Evolutionary conservation across 2,329 filamentous ascomycete genomes (phyloP), one percentile per base, ranked within the genome.

Genomic region (Pyricularia grisea): DNA sequence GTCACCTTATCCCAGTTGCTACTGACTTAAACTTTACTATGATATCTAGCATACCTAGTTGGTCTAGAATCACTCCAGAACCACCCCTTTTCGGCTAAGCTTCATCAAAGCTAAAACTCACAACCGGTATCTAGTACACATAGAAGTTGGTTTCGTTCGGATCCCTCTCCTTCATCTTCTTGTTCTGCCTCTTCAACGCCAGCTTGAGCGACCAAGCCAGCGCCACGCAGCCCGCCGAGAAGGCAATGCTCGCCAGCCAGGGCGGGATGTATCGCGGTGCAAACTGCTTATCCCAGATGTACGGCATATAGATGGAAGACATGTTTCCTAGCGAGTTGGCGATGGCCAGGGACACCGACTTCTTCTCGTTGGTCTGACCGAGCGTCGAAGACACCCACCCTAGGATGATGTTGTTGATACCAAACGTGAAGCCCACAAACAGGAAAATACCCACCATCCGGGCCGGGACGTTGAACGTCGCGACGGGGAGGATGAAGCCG

Each of bases 361-460:
- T 83, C 74, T 83, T 83, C 73, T 83, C 82, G 4, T 81, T 77
- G 0, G 80, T 82, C 71, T 83, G 81, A 0, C 80, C 81, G 23
- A 81, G 77, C 0, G 78, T 78, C 0, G 74, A 75, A 0, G 77
- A 75, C 0, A 78, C 77, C 82, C 81, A 84, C 5, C 79, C 80
- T 0, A 83, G 74, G 58, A 80, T 80, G n/a, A 84, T 77, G 66
- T 77, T 79, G 72, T 83, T 83, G 27, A 82, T 79, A 1, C 75
- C 77, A 28, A 78, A 80, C 0, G 79, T 76, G 2, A 74, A 77
- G 3, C 76, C 76, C 7, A 79, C 77, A 60, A 81, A 80, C 3
- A 81, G 76, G 9, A 80, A 75, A 70, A 80, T 79, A n/a, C 30
- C 64, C 11, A 66, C 31, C 64, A 66, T 31, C 27, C 67, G 58